A percentile compares a stretch with the other conserved stretches of the same genome.
Conservation (phyloP, 2,329 filamentous ascomycete species). For the Graphilbum sp. region DNA sequence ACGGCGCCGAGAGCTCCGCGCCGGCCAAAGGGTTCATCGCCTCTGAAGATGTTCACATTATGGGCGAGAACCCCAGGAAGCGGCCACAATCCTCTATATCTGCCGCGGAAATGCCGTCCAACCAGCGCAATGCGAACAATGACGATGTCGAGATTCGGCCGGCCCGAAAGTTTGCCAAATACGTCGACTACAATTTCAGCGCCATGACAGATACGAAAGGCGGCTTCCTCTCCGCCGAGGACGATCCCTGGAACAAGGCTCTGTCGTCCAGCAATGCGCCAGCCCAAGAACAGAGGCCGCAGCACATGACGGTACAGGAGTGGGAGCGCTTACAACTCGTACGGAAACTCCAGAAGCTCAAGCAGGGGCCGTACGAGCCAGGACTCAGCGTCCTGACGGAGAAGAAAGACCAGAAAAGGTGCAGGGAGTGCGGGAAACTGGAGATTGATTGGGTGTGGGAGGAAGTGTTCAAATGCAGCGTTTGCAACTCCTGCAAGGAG, state of each 20-base stretch:
- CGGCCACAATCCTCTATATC: constrained; percentile 52
- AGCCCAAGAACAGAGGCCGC: constrained; percentile 44
- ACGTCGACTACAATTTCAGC: constrained; percentile 94
- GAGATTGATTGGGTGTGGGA: constrained; percentile 96
- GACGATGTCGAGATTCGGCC: constrained; percentile 42
- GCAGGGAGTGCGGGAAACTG: constrained; percentile 63
- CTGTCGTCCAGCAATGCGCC: constrained; percentile 30
- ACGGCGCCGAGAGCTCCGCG: constrained; percentile 41
- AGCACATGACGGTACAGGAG: constrained; percentile 76
- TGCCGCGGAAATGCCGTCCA: constrained; percentile 31
- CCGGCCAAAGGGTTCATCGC: constrained; percentile 47
- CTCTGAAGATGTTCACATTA: constrained; percentile 44
- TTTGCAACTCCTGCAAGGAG: constrained; percentile 81
- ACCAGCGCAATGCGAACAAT: constrained; percentile 50
- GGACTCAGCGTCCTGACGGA: constrained; percentile 61
- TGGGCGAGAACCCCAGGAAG: constrained; percentile 36
- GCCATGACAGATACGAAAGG: constrained; percentile 98
- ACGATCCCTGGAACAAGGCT: constrained; percentile 79
- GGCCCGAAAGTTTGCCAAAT: constrained; percentile 79
- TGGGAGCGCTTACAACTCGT: constrained; percentile 78
- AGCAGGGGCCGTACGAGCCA: constrained; percentile 75
- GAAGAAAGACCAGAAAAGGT: constrained; percentile 51
- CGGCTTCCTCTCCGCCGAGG: constrained; percentile 77
- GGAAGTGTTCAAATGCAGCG: constrained; percentile 57
- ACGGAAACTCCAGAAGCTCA: constrained; percentile 52